phyloP scores from a whole-genome alignment of 805 yeast species.

The Ogataea naganishii region DNA sequence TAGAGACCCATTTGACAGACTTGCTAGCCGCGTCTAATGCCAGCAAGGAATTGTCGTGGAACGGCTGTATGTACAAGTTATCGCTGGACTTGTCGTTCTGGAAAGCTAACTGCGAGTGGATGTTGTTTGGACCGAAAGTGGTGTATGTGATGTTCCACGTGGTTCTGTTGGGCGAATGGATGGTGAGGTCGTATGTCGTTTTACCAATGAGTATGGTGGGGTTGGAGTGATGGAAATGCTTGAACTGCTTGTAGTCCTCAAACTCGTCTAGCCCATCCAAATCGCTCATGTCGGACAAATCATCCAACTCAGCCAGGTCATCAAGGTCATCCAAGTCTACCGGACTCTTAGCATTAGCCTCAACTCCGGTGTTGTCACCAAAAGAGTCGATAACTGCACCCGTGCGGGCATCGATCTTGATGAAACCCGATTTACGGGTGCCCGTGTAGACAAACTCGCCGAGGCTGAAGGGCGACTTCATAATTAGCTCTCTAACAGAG shows the following conservation, averaged over 20 bases:
- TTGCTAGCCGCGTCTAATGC: slow-evolving; percentile 67
- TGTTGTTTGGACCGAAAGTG: slow-evolving; percentile 86
- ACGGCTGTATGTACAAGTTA: slow-evolving; percentile 72
- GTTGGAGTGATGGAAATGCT: too few relatives aligned
- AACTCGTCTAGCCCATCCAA: slow-evolving; percentile 4
- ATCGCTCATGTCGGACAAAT: slow-evolving; percentile 8
- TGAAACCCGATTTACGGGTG: slow-evolving; percentile 63
- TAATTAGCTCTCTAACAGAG: slow-evolving; percentile 65
- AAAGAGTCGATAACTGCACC: slow-evolving; percentile 68
- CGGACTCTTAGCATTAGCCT: slow-evolving; percentile 4
- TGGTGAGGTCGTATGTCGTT: slow-evolving; percentile 62
- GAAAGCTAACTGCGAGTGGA: slow-evolving; percentile 46
- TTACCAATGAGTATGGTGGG: slow-evolving; percentile 53
- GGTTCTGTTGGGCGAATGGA: slow-evolving; percentile 63
- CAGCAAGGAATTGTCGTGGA: slow-evolving; percentile 69
- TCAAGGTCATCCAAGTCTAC: slow-evolving; percentile 5
- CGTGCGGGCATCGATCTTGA: slow-evolving; percentile 59
- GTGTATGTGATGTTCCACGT: slow-evolving; percentile 84
- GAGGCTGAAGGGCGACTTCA: slow-evolving; percentile 79
- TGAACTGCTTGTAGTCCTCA: slow-evolving; percentile 3
- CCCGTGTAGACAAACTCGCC: slow-evolving; percentile 88
- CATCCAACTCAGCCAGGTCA: slow-evolving; percentile 3
- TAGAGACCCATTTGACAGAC: slow-evolving; percentile 72
- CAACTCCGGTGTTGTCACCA: slow-evolving; percentile 25
- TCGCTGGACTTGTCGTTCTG: slow-evolving; percentile 56